Percentiles rank a stretch among this genome's conserved stretches.
phyloP scores from a whole-genome alignment of 139 green algal species.

The Spirogloea muscicola region DNA sequence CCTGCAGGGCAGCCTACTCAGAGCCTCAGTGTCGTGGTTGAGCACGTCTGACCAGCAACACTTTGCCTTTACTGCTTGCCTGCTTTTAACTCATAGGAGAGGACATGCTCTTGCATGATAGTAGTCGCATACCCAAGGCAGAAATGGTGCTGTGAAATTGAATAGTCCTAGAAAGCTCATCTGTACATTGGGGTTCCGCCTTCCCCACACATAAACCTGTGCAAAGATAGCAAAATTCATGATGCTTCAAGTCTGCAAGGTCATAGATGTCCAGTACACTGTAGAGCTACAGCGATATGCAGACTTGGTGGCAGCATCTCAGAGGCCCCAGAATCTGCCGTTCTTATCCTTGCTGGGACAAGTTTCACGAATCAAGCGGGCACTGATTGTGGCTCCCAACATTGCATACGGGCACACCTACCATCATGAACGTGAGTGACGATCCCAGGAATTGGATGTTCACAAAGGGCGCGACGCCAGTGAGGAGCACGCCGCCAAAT shows the following conservation, averaged over 20 bases:
- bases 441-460: conserved; percentile 94
- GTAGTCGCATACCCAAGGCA: conserved; percentile 85
- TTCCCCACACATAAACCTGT: conserved; percentile 94
- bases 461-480: conserved; percentile 74
- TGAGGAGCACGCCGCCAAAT: conserved; percentile 79
- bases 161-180: conserved; percentile 97
- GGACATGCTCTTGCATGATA: background rate
- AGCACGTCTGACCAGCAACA: too few species aligned
- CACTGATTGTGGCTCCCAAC: too few species aligned
- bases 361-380: too few species aligned
- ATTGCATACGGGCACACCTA: conserved; percentile 26
- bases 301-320: too few species aligned
- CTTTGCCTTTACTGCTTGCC: too few species aligned
- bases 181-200: conserved; percentile 84
- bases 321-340: too few species aligned
- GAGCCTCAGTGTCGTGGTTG: too few species aligned
- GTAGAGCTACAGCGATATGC: too few species aligned
- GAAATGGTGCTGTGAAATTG: conserved; percentile 96
- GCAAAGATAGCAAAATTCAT: background rate
- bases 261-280: too few species aligned
- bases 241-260: background rate
- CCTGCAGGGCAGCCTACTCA: too few species aligned
- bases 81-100: background rate
- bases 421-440: conserved; percentile 91
- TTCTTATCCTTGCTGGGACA: too few species aligned